A percentile compares a stretch with the other conserved stretches of the same genome.
Evolutionary conservation across 768 basidiomycete species (phyloP).

Genomic region (Sporobolomyces pararoseus): DNA sequence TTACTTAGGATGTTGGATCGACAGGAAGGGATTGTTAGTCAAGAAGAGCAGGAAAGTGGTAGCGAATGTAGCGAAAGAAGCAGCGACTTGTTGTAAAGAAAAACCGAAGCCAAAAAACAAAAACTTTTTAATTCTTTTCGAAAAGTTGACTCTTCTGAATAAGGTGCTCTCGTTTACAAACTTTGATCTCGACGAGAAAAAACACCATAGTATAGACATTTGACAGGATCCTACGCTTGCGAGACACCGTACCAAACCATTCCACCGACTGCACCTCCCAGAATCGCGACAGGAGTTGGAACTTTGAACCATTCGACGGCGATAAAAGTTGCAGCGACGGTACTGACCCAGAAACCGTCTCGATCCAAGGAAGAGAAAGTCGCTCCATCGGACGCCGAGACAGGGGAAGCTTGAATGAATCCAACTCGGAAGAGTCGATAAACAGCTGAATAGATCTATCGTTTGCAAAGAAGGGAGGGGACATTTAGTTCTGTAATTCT

Average conservation of each 20-base stretch:
- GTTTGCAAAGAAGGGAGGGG: not conserved
- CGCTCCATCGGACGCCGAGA: conserved; percentile 1
- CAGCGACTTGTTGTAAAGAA: too few species aligned
- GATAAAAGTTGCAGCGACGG: conserved; percentile 53
- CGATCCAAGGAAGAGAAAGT: conserved; percentile 39
- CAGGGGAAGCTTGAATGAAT: conserved; percentile 33
- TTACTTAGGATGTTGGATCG: conserved; percentile 9
- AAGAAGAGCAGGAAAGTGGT: not conserved
- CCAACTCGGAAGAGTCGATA: conserved; percentile 39
- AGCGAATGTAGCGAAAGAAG: too few species aligned
- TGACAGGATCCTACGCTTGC: too few species aligned
- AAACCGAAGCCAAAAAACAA: too few species aligned
- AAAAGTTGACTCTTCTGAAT: too few species aligned
- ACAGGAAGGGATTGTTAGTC: not conserved
- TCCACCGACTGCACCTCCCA: conserved; percentile 19
- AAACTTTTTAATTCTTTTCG: too few species aligned
- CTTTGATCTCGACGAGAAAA: too few species aligned
- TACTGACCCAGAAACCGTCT: conserved; percentile 57
- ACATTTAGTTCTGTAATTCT: not conserved
- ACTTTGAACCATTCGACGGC: conserved; percentile 52
- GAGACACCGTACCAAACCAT: conserved; percentile 35
- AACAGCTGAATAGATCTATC: conserved; percentile 37
- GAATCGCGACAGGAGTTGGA: conserved; percentile 20
- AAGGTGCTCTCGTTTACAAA: too few species aligned
- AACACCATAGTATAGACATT: too few species aligned